A percentile compares a stretch with the other conserved stretches of the same genome.
These are phyloP conservation scores for Boeremia lycopersici DNA, from an alignment of 2,329 filamentous ascomycete genomes.

Conservation along the genomic window DNA sequence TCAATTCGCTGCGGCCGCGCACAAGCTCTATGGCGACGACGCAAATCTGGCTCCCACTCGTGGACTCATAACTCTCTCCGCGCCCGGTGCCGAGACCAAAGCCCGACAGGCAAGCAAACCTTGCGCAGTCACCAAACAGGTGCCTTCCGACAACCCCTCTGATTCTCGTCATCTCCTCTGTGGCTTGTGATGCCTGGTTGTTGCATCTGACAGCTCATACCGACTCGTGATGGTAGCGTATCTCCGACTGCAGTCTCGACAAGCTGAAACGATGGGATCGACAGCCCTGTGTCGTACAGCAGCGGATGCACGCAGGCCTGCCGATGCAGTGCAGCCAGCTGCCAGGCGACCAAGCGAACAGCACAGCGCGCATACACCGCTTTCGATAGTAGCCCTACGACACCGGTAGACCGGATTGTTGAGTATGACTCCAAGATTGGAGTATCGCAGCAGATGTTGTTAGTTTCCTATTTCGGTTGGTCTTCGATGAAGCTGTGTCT, in stretches of 20 bases:
- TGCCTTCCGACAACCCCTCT: not conserved
- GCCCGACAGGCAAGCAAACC: not conserved
- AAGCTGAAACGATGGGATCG: slow-evolving; percentile 13
- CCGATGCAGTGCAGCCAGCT: slow-evolving; percentile 9
- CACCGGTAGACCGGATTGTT: slow-evolving; percentile 8
- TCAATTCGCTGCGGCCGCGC: slow-evolving; percentile 8
- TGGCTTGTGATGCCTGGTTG: slow-evolving; percentile 2
- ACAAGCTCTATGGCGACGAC: not conserved
- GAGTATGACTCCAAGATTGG: slow-evolving; percentile 8
- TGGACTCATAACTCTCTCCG: not conserved
- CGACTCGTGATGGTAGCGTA: slow-evolving; percentile 10
- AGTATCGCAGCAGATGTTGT: not conserved
- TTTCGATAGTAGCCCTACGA: slow-evolving; percentile 4
- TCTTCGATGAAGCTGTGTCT: slow-evolving; percentile 3
- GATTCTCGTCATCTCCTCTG: not conserved
- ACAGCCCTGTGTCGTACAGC: slow-evolving; percentile 13
- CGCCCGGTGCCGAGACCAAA: not conserved
- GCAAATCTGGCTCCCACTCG: not conserved
- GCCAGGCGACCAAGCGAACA: slow-evolving; percentile 9
- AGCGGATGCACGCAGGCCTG: slow-evolving; percentile 10
- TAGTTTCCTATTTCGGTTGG: slow-evolving; percentile 10
- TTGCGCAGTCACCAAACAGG: not conserved
- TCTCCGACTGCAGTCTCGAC: slow-evolving; percentile 4
- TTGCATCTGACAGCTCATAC: slow-evolving; percentile 13
- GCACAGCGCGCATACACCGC: slow-evolving; percentile 14